These are phyloP conservation scores for Sclerotiophoma versabilis DNA, from an alignment of 2,329 filamentous ascomycete genomes.

Conservation along the genomic window DNA sequence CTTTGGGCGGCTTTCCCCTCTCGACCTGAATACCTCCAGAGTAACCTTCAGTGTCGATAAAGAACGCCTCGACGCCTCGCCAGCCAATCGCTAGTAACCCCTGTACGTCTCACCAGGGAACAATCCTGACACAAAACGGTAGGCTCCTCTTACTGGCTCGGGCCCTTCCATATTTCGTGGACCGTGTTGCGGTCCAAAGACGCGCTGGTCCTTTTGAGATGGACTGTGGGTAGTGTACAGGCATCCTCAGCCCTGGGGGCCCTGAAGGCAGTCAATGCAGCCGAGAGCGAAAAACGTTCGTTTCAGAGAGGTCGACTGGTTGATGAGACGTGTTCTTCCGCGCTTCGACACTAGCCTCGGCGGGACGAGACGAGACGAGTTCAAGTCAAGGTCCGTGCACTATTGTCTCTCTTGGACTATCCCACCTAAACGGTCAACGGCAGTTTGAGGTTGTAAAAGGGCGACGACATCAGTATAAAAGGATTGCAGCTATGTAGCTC, in stretches of 20 bases:
- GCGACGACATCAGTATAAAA: constrained; percentile 12
- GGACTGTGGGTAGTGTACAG: constrained; percentile 5
- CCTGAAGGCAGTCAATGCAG: neutral
- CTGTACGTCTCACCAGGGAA: constrained; percentile 21
- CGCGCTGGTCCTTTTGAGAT: neutral
- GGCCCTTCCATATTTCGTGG: constrained; percentile 12
- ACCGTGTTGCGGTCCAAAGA: constrained; percentile 1
- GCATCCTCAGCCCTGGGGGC: constrained; percentile 1
- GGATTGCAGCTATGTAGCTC: constrained; percentile 19
- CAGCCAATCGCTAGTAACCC: constrained; percentile 20
- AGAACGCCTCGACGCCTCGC: constrained; percentile 15
- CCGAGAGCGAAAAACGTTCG: constrained; percentile 1
- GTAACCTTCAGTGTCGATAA: constrained; percentile 13
- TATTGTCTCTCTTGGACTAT: constrained; percentile 10
- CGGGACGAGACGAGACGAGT: constrained; percentile 8
- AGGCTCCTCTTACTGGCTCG: constrained; percentile 18
- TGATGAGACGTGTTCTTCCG: constrained; percentile 14
- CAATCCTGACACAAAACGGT: constrained; percentile 22
- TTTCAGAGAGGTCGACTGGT: neutral
- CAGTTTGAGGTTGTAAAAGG: constrained; percentile 8
- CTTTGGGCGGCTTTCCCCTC: constrained; percentile 1
- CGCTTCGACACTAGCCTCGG: constrained; percentile 9
- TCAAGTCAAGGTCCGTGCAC: constrained; percentile 8
- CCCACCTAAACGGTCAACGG: constrained; percentile 12
- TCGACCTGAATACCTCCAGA: constrained; percentile 4